These are phyloP conservation scores for Tagetes patula DNA, from an alignment of 129 eudicot genomes.

Conservation along the genomic window DNA sequence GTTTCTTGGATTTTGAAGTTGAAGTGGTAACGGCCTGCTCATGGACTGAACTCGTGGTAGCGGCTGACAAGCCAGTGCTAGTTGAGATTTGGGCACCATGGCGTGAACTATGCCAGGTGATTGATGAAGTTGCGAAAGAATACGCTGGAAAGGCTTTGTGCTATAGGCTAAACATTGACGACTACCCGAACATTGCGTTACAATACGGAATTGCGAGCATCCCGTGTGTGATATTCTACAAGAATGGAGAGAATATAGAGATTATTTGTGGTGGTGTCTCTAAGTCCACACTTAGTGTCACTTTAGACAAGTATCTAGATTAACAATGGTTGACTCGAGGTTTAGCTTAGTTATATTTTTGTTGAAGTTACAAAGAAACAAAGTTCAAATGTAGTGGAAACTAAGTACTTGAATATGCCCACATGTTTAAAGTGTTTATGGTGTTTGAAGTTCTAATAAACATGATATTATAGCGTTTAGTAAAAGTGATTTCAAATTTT, in stretches of 20 bases:
- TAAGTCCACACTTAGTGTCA: constrained; percentile 44
- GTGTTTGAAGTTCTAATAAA: too few species aligned
- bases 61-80: constrained; percentile 42
- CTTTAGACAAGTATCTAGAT: constrained; percentile 45
- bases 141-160: constrained; percentile 44
- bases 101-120: constrained; percentile 49
- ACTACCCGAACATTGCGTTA: constrained; percentile 47
- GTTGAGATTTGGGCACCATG: constrained; percentile 66
- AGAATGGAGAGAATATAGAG: constrained; percentile 56
- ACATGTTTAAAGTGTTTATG: too few species aligned
- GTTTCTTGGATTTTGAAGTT: constrained; percentile 32
- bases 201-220: constrained; percentile 51
- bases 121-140: constrained; percentile 54
- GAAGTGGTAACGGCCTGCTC: constrained; percentile 50
- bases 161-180: constrained; percentile 57
- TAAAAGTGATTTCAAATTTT: too few species aligned
- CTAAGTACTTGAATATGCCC: background rate
- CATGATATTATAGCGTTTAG: too few species aligned
- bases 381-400: background rate
- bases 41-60: constrained; percentile 49
- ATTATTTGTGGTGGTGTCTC: constrained; percentile 53
- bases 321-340: background rate
- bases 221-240: constrained; percentile 60
- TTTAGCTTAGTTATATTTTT: background rate
- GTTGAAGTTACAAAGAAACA: background rate